Conservation (phyloP, 768 basidiomycete species). For the Mycena maculata region DNA sequence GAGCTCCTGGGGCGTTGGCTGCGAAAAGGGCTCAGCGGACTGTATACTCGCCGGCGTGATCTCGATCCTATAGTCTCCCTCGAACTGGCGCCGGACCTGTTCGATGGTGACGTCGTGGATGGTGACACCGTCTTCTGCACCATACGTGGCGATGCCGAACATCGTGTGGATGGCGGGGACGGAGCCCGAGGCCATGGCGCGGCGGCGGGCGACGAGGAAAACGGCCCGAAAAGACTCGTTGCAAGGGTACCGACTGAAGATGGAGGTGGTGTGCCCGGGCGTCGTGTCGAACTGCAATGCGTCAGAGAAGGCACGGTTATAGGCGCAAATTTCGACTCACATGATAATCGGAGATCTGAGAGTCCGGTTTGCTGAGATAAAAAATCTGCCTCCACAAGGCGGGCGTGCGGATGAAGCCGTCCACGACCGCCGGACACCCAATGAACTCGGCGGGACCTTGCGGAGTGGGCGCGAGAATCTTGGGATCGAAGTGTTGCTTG, state of each 20-base stretch:
- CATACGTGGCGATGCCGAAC: neutral
- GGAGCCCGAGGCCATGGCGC: constrained; percentile 15
- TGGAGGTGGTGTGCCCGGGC: neutral
- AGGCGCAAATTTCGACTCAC: neutral
- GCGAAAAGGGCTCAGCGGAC: neutral
- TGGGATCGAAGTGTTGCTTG: neutral
- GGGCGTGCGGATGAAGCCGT: constrained; percentile 8
- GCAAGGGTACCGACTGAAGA: neutral
- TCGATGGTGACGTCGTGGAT: neutral
- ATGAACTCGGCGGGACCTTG: constrained; percentile 8
- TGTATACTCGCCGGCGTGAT: neutral
- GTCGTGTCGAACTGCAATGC: neutral
- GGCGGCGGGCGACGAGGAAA: constrained; percentile 14
- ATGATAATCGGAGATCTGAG: neutral
- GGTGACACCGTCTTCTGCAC: constrained; percentile 51
- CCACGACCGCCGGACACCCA: constrained; percentile 3
- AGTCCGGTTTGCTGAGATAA: neutral
- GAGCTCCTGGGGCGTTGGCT: neutral
- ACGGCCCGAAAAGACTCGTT: neutral
- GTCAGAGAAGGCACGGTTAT: neutral
- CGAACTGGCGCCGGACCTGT: neutral
- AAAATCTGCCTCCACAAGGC: constrained; percentile 12
- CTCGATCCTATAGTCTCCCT: neutral
- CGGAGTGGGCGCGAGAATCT: neutral
- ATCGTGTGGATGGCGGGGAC: constrained; percentile 8